These are phyloP conservation scores for Taiwanofungus camphoratus DNA, from an alignment of 1,284 basidiomycete species.

Conservation along the genomic window DNA sequence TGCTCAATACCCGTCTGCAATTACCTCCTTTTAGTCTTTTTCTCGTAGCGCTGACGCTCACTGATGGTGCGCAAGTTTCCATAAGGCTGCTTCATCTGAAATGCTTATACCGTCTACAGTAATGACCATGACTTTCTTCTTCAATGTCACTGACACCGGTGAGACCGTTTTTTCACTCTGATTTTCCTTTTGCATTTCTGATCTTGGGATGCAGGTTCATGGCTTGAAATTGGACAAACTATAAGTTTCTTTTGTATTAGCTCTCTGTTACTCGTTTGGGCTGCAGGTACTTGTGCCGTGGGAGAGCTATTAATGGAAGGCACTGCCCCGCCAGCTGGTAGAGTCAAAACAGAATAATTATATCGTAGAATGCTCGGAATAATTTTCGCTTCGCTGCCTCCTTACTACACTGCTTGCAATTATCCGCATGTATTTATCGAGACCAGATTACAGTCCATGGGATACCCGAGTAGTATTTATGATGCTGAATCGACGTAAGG, in stretches of 20 bases:
- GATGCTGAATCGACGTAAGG: too few species aligned
- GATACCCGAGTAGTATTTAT: too few species aligned
- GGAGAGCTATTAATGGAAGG: slow-evolving; percentile 60
- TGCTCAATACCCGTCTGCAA: slow-evolving; percentile 58
- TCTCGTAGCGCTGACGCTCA: slow-evolving; percentile 67
- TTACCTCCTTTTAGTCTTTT: slow-evolving; percentile 77
- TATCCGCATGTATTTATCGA: too few species aligned
- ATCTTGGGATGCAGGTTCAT: slow-evolving; percentile 48
- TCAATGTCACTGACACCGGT: slow-evolving; percentile 77
- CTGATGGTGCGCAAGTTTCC: slow-evolving; percentile 48
- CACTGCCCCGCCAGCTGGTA: neutral
- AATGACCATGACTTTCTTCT: slow-evolving; percentile 82
- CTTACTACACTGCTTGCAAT: too few species aligned
- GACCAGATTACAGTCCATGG: too few species aligned
- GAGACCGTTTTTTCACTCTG: slow-evolving; percentile 13
- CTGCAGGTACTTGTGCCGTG: slow-evolving; percentile 64
- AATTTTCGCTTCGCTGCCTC: too few species aligned
- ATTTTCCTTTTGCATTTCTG: neutral
- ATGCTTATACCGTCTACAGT: slow-evolving; percentile 37
- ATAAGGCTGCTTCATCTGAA: slow-evolving; percentile 5
- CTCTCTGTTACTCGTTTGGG: slow-evolving; percentile 75
- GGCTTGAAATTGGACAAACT: slow-evolving; percentile 87
- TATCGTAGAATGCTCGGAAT: too few species aligned
- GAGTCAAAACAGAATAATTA: neutral
- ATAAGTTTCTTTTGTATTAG: slow-evolving; percentile 88